phyloP scores from a whole-genome alignment of 2,329 filamentous ascomycete species.

The Pseudohalonectria lignicola region DNA sequence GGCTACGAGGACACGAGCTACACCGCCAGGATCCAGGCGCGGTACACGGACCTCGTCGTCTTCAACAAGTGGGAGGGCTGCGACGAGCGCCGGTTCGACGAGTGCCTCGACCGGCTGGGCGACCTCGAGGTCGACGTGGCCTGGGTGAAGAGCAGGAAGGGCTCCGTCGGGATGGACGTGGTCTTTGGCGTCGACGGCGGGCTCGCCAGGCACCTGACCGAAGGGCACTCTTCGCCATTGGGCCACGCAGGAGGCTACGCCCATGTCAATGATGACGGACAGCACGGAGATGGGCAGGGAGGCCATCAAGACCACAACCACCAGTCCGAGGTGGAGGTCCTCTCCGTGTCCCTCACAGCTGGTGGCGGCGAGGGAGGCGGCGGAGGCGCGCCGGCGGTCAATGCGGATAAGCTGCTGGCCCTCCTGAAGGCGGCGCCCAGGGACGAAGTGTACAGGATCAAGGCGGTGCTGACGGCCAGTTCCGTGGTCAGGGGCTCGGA shows the following conservation, averaged over 20 bases:
- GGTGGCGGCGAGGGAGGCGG: slow-evolving; percentile 10
- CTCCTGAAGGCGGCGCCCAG: slow-evolving; percentile 69
- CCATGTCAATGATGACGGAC: slow-evolving; percentile 20
- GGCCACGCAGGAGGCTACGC: slow-evolving; percentile 21
- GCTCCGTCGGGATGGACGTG: slow-evolving; percentile 66
- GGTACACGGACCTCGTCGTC: slow-evolving; percentile 82
- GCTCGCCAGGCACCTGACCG: slow-evolving; percentile 47
- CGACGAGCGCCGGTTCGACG: slow-evolving; percentile 62
- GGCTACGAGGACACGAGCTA: slow-evolving; percentile 88
- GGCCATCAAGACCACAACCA: slow-evolving; percentile 38
- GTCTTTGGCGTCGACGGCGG: slow-evolving; percentile 83
- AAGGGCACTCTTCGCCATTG: slow-evolving; percentile 17
- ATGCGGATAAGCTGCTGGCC: slow-evolving; percentile 50
- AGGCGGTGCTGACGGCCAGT: slow-evolving; percentile 49
- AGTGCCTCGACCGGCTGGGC: slow-evolving; percentile 66
- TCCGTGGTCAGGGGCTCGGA: slow-evolving; percentile 36
- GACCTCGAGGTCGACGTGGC: slow-evolving; percentile 73
- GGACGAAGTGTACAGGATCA: slow-evolving; percentile 94
- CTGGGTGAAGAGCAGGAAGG: slow-evolving; percentile 76
- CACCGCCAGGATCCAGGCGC: slow-evolving; percentile 78
- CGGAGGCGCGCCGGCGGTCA: slow-evolving; percentile 20
- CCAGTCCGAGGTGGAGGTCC: slow-evolving; percentile 86
- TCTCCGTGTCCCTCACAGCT: slow-evolving; percentile 58
- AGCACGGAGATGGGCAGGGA: slow-evolving; percentile 28
- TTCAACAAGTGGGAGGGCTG: slow-evolving; percentile 88